Percentiles rank a stretch among this genome's conserved stretches.
Evolutionary conservation across 2,329 filamentous ascomycete species (phyloP).

Genomic region (Sporothrix euskadiensis): DNA sequence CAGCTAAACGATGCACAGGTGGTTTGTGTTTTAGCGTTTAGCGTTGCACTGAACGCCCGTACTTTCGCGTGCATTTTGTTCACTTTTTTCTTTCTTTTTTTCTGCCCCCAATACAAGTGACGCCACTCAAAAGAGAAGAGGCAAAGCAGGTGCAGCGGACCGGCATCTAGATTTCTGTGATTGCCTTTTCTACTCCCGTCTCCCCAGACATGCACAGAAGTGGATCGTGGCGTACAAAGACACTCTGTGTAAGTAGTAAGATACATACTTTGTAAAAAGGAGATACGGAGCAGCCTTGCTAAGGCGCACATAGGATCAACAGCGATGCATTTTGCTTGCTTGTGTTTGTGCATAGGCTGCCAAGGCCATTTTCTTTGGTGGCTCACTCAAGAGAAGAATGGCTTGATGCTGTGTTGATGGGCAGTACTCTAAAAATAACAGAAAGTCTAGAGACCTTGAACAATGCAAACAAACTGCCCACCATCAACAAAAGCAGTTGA

Average conservation of each 20-base stretch:
- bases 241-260: background rate
- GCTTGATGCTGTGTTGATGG: background rate
- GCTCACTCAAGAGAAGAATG: background rate
- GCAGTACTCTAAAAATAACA: background rate
- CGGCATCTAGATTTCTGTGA: background rate
- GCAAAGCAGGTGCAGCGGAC: background rate
- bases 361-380: background rate
- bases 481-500: constrained; percentile 29
- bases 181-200: background rate
- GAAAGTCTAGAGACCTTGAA: background rate
- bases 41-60: background rate
- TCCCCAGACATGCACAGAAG: background rate
- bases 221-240: background rate
- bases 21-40: background rate
- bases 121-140: background rate
- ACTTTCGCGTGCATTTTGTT: background rate
- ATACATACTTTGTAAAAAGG: background rate
- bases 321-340: background rate
- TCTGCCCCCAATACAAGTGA: background rate
- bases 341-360: background rate
- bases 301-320: background rate
- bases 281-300: background rate
- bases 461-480: constrained; percentile 10
- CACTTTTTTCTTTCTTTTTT: background rate
- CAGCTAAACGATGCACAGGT: background rate